These are phyloP conservation scores for Aspergillus hiratsukae DNA, from an alignment of 2,329 filamentous ascomycete genomes.

Conservation along the genomic window DNA sequence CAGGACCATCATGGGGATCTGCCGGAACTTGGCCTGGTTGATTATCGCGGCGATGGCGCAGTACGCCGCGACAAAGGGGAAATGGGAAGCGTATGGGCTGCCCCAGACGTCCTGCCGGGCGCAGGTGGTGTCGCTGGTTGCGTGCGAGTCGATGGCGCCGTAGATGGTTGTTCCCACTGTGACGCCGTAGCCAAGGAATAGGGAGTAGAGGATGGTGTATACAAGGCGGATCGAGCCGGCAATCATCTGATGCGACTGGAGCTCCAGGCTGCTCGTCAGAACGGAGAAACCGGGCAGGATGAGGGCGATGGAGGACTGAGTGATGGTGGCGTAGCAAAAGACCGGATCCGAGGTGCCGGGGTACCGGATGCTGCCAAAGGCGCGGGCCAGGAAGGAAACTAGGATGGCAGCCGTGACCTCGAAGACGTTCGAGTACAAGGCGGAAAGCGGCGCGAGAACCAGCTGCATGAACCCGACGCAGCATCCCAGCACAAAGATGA, in stretches of 20 bases:
- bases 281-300: constrained; percentile 65
- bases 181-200: constrained; percentile 67
- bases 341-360: constrained; percentile 25
- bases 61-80: constrained; percentile 69
- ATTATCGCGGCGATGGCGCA: constrained; percentile 69
- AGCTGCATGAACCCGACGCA: constrained; percentile 70
- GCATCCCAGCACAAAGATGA: constrained; percentile 63
- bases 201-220: constrained; percentile 61
- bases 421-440: constrained; percentile 48
- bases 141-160: constrained; percentile 53
- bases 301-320: constrained; percentile 55
- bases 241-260: constrained; percentile 63
- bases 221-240: constrained; percentile 51
- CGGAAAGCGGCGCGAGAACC: constrained; percentile 67
- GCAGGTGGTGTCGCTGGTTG: constrained; percentile 47
- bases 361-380: constrained; percentile 58
- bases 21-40: constrained; percentile 74
- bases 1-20: constrained; percentile 67
- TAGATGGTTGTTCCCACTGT: constrained; percentile 61
- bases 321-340: constrained; percentile 59
- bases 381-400: constrained; percentile 63
- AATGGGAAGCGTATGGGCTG: constrained; percentile 48
- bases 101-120: constrained; percentile 42
- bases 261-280: constrained; percentile 55
- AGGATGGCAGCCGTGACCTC: constrained; percentile 53